Evolutionary conservation across 768 basidiomycete species (phyloP).

Genomic region (Clitopilus hobsonii): DNA sequence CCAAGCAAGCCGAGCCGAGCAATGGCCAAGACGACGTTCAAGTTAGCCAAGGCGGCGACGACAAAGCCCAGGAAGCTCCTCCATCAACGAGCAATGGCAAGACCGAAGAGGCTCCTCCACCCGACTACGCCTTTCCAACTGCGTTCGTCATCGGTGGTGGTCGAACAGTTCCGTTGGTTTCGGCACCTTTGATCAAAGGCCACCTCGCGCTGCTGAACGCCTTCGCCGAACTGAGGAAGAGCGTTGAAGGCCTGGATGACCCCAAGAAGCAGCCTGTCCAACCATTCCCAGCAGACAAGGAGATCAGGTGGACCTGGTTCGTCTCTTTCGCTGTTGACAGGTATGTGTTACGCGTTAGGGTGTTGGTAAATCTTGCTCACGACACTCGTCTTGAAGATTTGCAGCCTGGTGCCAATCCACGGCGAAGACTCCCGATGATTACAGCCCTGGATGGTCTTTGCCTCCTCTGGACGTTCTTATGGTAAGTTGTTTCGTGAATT

Average conservation of each 20-base stretch:
- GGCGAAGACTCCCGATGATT: too few species aligned
- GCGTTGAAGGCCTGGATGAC: background rate
- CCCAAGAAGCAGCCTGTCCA: background rate
- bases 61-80: background rate
- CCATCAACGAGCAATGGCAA: conserved; percentile 9
- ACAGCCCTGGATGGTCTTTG: too few species aligned
- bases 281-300: background rate
- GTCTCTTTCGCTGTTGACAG: background rate
- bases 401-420: background rate
- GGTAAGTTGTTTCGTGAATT: background rate
- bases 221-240: background rate
- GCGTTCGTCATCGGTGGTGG: background rate
- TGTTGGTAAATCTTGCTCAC: background rate
- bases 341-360: background rate
- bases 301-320: background rate
- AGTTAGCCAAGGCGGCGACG: too few species aligned
- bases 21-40: too few species aligned
- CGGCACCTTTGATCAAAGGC: background rate
- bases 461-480: conserved; percentile 1
- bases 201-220: background rate
- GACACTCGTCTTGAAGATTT: background rate
- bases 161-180: background rate
- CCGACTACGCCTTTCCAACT: background rate
- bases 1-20: too few species aligned
- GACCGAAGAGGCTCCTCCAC: conserved; percentile 25